Percentiles rank a stretch among this genome's conserved stretches.
These are phyloP conservation scores for Ephemerocybe angulata DNA, from an alignment of 768 basidiomycete species.

Conservation along the genomic window DNA sequence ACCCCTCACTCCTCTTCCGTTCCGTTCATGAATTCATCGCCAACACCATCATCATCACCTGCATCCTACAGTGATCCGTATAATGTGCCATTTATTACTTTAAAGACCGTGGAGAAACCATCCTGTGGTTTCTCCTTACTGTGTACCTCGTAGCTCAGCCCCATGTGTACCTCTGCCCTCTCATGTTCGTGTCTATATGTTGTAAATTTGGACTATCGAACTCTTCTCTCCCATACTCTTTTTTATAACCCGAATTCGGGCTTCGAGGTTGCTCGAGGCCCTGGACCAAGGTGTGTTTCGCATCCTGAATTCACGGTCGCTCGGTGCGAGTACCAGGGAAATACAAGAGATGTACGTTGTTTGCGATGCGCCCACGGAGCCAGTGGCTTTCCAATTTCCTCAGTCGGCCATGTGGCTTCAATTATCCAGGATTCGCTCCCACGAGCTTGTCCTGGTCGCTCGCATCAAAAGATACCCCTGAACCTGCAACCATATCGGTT, in stretches of 20 bases:
- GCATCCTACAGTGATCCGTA: not conserved
- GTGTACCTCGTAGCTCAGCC: not conserved
- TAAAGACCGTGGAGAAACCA: not conserved
- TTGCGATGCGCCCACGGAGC: too few species aligned
- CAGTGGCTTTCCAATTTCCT: too few species aligned
- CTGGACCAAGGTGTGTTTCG: too few species aligned
- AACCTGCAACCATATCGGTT: not conserved
- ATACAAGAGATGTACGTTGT: too few species aligned
- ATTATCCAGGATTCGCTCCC: not conserved
- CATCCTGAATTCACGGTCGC: too few species aligned
- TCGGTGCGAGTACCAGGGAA: too few species aligned
- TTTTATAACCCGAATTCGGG: too few species aligned
- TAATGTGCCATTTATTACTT: not conserved
- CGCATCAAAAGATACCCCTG: not conserved
- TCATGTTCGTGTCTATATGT: not conserved
- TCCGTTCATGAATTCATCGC: too few species aligned
- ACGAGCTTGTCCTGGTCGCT: not conserved
- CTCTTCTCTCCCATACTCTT: not conserved
- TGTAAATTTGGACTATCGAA: not conserved
- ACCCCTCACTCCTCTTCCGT: not conserved
- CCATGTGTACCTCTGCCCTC: not conserved
- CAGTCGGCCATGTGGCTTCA: not conserved
- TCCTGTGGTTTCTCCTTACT: not conserved
- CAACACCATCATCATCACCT: too few species aligned
- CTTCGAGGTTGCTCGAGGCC: too few species aligned